Evolutionary conservation across 345 rosid species (phyloP), one percentile per base, ranked within the genome.

Genomic region (Citropsis articulata): DNA sequence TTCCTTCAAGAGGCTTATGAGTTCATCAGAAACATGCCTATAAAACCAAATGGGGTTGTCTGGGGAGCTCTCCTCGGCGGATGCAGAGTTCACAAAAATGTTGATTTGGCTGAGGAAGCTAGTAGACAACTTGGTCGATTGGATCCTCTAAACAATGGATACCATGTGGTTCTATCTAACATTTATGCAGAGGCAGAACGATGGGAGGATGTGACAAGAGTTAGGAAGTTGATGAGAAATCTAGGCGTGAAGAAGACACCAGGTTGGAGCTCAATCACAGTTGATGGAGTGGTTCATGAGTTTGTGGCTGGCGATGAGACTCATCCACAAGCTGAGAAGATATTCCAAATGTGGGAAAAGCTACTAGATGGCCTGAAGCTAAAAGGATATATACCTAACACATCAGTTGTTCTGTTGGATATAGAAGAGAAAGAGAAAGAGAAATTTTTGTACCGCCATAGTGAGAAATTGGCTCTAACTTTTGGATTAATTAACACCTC

Each of bases 401-500:
- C 88, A 25, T 84, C 88, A 36, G 86, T 87, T 61, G 87, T 87
- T 61, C 83, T 87, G 40, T 83, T 87, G 50, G 92, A 89, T 60
- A 79, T 86, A 57, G 94, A 90, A 71, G 92, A 90, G 65, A 81
- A 83, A 57, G 88, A 87, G 67, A 86, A 89, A 84, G 88, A 87
- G 76, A 83, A 82, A 27, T 79, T 82, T 70, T 69, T 89, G 74
- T 84, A 84, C 60, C 82, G 85, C 62, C 93, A 88, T 78, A 89
- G 90, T 7, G 91, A 90, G 88, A 90, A 85, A 55, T 74, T 90
- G 57, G 92, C 92, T 14, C 79, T 87, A 21, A 84, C 81, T 62
- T 79, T 85, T 40, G 92, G 90, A 62, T 82, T 86, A 56, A 64
- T 90, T 19, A 81, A 86, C 84, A 89, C 85, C 0, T 67, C 75